Evolutionary conservation across 768 basidiomycete genomes (phyloP), one percentile per base, ranked within the genome.

Genomic region (Rhizopogon vulgaris): DNA sequence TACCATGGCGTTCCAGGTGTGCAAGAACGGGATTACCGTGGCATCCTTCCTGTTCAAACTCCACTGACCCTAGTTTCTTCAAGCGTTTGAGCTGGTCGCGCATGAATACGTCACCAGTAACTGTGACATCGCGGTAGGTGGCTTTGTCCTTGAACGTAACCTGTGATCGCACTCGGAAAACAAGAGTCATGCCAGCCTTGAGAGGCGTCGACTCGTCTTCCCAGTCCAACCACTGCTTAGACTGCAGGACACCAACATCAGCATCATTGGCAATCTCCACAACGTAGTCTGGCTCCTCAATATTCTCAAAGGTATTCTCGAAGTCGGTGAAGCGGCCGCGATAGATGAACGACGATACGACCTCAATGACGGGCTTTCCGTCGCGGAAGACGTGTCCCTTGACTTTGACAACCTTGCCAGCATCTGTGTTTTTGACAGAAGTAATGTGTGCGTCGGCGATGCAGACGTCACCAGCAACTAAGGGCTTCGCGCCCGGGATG

Each of bases 191-290:
- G 22, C 94, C 94, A 7, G 87, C 79, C 39, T 80, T 72, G 45
- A 94, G 83, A 24, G 92, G 87, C 51, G 78, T 78, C 6, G 82
- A 73, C 40, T 90, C 83, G 61, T 95, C 86, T 48, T 88, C 85
- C 95, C 94, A 98, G 46, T 86, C 84, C 71, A 98, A 94, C 96
- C 96, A 99, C 65, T 95, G 90, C 74, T 99, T 99, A 41, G 90
- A 91, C 64, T 88, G 83, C 6, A 99, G 75, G 15, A 98, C 91
- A 38, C 92, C 94, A 57, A 97, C 85, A 30, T 78, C 80, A 3
- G 92, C 88, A 57, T 92, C 86, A 5, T 78, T 84, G 32, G 77
- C 73, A 53, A 96, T 63, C 34, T 84, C 76, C 15, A 99, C 85
- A 27, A 83, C 66, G 68, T 95, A 96, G 58, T 94, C 91, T 0